phyloP scores from a whole-genome alignment of 192 early-diverging fungal species.

The Pilobolus umbonatus region DNA sequence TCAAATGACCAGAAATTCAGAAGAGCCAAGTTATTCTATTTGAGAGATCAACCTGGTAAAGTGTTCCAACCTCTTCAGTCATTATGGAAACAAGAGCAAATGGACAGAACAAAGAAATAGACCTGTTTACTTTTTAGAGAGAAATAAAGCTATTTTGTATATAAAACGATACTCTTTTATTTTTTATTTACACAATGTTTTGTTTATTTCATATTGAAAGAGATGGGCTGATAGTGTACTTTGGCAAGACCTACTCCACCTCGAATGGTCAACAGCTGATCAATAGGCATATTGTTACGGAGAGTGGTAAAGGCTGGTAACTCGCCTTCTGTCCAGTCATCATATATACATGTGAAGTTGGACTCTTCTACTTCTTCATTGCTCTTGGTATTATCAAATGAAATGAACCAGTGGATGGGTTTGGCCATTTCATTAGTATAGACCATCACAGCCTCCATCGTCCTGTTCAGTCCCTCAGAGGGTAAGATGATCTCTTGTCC shows the following conservation, averaged over 20 bases:
- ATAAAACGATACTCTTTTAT: no score
- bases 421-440: conserved; percentile 4
- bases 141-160: neutral
- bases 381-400: conserved; percentile 2
- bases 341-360: conserved; percentile 40
- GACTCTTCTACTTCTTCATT: conserved; percentile 24
- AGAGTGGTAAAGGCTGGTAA: conserved; percentile 43
- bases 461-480: neutral
- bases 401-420: neutral
- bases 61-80: conserved; percentile 49
- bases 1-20: conserved; percentile 48
- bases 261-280: conserved; percentile 30
- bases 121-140: neutral
- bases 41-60: conserved; percentile 73
- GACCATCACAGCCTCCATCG: conserved; percentile 2
- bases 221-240: conserved; percentile 7
- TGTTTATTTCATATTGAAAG: neutral
- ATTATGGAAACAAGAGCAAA: conserved; percentile 35
- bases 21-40: conserved; percentile 73
- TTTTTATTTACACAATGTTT: no score
- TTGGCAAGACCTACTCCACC: conserved; percentile 23
- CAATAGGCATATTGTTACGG: conserved; percentile 32
- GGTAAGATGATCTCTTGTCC: neutral
- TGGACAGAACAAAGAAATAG: conserved; percentile 21
- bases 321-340: conserved; percentile 45